phyloP scores from a whole-genome alignment of 331 rosid species.

The Stylosanthes scabra region DNA sequence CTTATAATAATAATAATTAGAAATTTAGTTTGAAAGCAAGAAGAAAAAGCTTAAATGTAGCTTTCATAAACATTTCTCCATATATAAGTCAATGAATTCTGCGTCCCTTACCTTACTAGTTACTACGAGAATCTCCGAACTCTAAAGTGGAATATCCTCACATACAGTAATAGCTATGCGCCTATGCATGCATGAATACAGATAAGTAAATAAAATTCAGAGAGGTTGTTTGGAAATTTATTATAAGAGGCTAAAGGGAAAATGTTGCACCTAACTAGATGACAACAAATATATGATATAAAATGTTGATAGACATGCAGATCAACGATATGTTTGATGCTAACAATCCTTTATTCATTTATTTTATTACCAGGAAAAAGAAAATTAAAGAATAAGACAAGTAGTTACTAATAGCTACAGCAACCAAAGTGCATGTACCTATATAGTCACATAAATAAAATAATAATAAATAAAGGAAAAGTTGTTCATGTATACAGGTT shows the following conservation, averaged over 20 bases:
- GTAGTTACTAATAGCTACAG: neutral
- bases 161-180: neutral
- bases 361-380: neutral
- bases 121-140: neutral
- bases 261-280: neutral
- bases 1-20: no score
- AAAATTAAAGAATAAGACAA: neutral
- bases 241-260: neutral
- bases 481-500: no score
- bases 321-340: neutral
- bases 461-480: no score
- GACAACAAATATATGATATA: no score
- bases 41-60: neutral
- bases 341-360: neutral
- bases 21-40: no score
- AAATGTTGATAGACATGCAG: neutral
- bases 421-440: slow-evolving; percentile 1
- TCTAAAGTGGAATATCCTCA: neutral
- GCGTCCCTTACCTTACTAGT: no score
- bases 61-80: neutral
- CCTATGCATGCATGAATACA: slow-evolving; percentile 1
- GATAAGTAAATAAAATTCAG: neutral
- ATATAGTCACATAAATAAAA: neutral
- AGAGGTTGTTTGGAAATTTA: no score
- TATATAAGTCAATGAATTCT: neutral